Evolutionary conservation across 768 basidiomycete species (phyloP).

Genomic region (Tylopilus rubrobrunneus): DNA sequence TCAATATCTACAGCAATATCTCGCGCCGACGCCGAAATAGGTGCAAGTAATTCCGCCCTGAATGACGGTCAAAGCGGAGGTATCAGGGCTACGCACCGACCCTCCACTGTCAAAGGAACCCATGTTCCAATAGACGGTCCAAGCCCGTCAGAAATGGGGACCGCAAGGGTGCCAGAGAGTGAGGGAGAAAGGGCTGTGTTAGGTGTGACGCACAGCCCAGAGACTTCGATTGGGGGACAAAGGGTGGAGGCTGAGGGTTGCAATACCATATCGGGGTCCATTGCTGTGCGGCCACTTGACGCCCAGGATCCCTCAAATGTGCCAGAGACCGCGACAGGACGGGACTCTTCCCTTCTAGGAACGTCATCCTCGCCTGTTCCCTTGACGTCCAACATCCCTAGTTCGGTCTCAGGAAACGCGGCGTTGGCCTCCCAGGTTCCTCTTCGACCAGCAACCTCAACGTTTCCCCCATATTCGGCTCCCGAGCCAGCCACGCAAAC

Average conservation of each 20-base stretch:
- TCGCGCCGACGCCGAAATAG: not conserved
- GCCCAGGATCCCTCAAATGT: constrained; percentile 24
- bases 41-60: not conserved
- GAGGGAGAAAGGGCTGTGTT: constrained; percentile 11
- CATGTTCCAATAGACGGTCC: not conserved
- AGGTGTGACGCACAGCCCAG: constrained; percentile 21
- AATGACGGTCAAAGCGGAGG: constrained; percentile 6
- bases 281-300: constrained; percentile 23
- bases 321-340: constrained; percentile 3
- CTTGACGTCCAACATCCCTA: constrained; percentile 6
- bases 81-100: not conserved
- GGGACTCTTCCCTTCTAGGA: constrained; percentile 14
- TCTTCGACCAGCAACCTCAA: constrained; percentile 2
- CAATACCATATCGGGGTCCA: constrained; percentile 15
- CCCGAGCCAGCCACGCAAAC: not conserved
- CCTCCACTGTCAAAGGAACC: constrained; percentile 1
- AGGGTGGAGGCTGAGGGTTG: constrained; percentile 19
- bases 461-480: constrained; percentile 1
- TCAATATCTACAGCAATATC: constrained; percentile 9
- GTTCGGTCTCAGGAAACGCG: constrained; percentile 5
- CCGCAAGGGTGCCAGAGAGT: constrained; percentile 3
- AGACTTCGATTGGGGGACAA: constrained; percentile 5
- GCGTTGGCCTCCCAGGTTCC: not conserved
- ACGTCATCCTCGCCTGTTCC: constrained; percentile 7
- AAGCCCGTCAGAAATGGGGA: not conserved